Conservation (phyloP, 176 grass and related monocot genomes). For the Tuctoria greenei region DNA sequence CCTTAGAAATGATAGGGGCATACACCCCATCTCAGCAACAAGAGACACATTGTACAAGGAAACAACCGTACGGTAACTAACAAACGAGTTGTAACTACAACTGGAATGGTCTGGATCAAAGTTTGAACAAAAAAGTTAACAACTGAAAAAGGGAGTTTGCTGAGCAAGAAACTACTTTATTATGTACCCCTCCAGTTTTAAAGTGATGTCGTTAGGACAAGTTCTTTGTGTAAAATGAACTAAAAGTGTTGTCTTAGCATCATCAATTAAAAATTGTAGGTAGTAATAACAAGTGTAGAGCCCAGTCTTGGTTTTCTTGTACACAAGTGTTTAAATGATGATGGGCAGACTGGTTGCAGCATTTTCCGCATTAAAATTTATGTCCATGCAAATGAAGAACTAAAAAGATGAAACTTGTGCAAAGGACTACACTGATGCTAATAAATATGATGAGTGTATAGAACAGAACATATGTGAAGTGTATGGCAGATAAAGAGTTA, state of each 20-base stretch:
- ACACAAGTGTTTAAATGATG: neutral
- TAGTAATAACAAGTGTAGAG: neutral
- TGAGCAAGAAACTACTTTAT: too few relatives aligned
- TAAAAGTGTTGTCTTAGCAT: too few relatives aligned
- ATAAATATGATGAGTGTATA: neutral
- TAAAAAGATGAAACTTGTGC: neutral
- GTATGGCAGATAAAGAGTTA: constrained; percentile 1
- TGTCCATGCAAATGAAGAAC: neutral
- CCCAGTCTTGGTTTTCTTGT: neutral
- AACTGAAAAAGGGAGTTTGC: too few relatives aligned
- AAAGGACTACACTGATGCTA: neutral
- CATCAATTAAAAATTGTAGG: too few relatives aligned
- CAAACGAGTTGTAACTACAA: neutral
- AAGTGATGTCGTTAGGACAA: too few relatives aligned
- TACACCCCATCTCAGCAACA: neutral
- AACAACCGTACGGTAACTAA: neutral
- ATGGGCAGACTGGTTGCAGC: neutral
- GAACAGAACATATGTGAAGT: neutral
- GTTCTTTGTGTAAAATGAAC: too few relatives aligned
- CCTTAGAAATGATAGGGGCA: neutral
- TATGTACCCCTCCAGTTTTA: too few relatives aligned
- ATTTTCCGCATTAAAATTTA: neutral
- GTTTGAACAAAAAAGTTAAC: too few relatives aligned
- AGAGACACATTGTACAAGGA: neutral
- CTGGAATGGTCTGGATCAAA: neutral